Evolutionary conservation across 1,284 basidiomycete species (phyloP), one percentile per base, ranked within the genome.

Genomic region (Phellopilus nigrolimitatus): DNA sequence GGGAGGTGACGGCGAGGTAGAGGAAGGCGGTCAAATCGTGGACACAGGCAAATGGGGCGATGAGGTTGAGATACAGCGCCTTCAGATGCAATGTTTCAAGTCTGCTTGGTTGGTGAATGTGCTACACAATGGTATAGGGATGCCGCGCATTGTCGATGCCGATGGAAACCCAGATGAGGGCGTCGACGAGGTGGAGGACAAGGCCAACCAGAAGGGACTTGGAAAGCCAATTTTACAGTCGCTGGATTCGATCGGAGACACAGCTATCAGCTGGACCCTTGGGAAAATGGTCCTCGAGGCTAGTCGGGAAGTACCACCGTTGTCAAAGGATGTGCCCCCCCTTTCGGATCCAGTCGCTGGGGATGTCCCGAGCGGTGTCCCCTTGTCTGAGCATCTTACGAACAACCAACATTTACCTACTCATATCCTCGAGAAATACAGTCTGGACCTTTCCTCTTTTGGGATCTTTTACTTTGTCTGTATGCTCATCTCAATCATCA

Each of bases 81-180:
- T 99, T 55, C 82, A 95, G 70, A 91, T 95, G 87, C 97, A 99
- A 65, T 99, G 97, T 66, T 99, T 99, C 84, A 99, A 99, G 67
- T 93, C 95, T 1, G 95, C 95, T 1, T 99, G 97, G 97, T 81
- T 99, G 53, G 85, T 88, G 51, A 98, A 97, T 63, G 88, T 99
- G 21, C 71, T 99, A 3, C 95, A 99, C 63, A 91, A 97, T 62
- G 97, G 95, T 21, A 88, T 99, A 49, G 94, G 93, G 12, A 82
- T 99, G 63, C 97, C 97, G 9, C 80, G 97, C 27, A 84, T 97
- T 28, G 80, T 91, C 39, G 95, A 97, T 65, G 74, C 78, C 2
- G 88, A 80, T 4, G 92, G 91, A 1, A 88, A 88, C 60, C 66
- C 66, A 27, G 79, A 80, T 1, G 82, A 79, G 0, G 71, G 78